Base-by-base conservation (phyloP, 441 rosid genomes). In the Jatropha multifida region DNA sequence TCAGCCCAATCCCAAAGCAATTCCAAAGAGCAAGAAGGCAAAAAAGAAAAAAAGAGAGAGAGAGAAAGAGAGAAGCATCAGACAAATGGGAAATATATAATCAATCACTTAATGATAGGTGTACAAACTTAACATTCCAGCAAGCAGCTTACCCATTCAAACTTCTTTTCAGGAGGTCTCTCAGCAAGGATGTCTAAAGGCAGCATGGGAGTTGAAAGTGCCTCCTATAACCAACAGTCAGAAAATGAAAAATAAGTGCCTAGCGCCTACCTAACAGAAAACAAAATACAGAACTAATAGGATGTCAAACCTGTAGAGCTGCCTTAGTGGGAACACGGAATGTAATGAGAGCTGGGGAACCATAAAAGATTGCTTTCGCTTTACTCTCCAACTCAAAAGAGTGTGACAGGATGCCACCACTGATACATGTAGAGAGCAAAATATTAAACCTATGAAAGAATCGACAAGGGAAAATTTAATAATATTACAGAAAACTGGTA, bases 261-360 rank as follows among this genome's bases (percentile, higher is more conserved):
- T 56, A 65, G 56, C 2, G 59, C 46, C 46, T 15, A 18, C 41
- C 6, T 23, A 42, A 0, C 48, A 4, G 2, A 40, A 17, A 46
- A 20, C 44, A 23, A 17, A 32, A 54, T 61, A 32, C 4, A 65
- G 56, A 20, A 65, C 15, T 20, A 38, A 13, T n/a, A 6, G 20
- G 27, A 69, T 54, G 73, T 49, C 74, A 69, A 80, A 96, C 99
- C 99, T 94, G 99, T 17, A 87, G 81, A 83, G 91, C 87, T 59
- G 92, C 71, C 85, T 96, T 92, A 7, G 97, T 89, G 42, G 99
- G 97, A 74, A 94, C 76, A 13, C 97, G 98, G 94, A 91, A 96
- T 71, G 90, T 96, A 80, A 96, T 80, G 1, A 90, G 77, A 38
- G 99, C 97, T 12, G 97, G 98, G 61, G 91, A 89, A 75, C 97